Conservation (phyloP, 768 basidiomycete genomes). For the Rhizopogon salebrosus region DNA sequence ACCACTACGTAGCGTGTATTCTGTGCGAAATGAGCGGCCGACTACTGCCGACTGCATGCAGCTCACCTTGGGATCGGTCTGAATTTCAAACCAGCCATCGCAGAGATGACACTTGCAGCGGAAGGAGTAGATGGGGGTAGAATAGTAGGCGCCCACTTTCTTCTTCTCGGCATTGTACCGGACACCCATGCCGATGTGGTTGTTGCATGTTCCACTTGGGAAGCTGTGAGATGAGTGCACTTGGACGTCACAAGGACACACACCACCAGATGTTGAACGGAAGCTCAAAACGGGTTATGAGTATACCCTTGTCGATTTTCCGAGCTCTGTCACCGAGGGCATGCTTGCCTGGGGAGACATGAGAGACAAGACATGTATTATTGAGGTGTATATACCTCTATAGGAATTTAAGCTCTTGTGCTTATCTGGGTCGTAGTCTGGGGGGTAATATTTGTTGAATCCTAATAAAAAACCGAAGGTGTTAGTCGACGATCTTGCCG, state of each 20-base stretch:
- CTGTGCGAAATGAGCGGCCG: conserved; percentile 33
- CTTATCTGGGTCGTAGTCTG: conserved; percentile 67
- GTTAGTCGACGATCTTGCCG: conserved; percentile 5
- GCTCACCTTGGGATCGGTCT: conserved; percentile 90
- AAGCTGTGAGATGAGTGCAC: background rate
- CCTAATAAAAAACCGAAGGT: conserved; percentile 29
- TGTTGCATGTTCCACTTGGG: conserved; percentile 86
- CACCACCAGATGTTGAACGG: conserved; percentile 98
- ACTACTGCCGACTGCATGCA: background rate
- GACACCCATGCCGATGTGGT: conserved; percentile 97
- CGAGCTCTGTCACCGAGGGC: conserved; percentile 90
- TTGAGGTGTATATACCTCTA: conserved; percentile 43
- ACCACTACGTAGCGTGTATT: conserved; percentile 93
- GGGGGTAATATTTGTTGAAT: conserved; percentile 78
- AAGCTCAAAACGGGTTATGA: conserved; percentile 92
- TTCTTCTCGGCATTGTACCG: conserved; percentile 99
- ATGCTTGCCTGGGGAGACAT: conserved; percentile 68
- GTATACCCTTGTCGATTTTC: conserved; percentile 92
- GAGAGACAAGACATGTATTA: background rate
- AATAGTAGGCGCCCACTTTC: conserved; percentile 92
- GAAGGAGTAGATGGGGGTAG: conserved; percentile 92
- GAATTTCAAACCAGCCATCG: conserved; percentile 95
- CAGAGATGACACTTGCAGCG: conserved; percentile 98
- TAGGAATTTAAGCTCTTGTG: conserved; percentile 70
- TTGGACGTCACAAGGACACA: conserved; percentile 17